phyloP scores from a whole-genome alignment of 2,329 filamentous ascomycete genomes.

The Rhynchosporium graminicola region DNA sequence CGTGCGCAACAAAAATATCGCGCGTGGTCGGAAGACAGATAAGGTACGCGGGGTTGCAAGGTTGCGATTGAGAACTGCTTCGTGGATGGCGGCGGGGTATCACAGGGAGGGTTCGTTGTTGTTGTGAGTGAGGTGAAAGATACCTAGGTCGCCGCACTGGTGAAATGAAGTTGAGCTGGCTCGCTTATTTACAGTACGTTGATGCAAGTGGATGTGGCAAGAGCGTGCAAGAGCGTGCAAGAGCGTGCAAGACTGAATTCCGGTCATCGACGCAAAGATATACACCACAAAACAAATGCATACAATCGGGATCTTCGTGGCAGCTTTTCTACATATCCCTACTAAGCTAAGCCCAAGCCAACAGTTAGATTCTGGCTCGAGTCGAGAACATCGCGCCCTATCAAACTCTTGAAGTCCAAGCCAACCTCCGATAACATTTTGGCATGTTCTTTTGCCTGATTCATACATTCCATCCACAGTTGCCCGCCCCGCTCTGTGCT shows the following conservation, averaged over 20 bases:
- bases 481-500: conserved; percentile 76
- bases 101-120: conserved; percentile 26
- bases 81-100: conserved; percentile 30
- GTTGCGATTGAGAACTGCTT: conserved; percentile 17
- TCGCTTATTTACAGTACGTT: conserved; percentile 13
- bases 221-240: conserved; percentile 8
- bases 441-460: conserved; percentile 78
- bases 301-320: neutral
- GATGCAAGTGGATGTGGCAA: conserved; percentile 8
- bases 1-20: conserved; percentile 21
- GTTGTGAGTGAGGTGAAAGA: neutral
- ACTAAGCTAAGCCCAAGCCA: conserved; percentile 43
- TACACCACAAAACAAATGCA: neutral
- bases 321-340: neutral
- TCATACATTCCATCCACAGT: conserved; percentile 81
- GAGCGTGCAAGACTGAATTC: conserved; percentile 5
- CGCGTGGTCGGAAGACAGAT: conserved; percentile 10
- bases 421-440: conserved; percentile 80
- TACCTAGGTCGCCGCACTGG: neutral
- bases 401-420: conserved; percentile 82
- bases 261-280: conserved; percentile 1
- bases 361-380: conserved; percentile 32
- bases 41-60: conserved; percentile 17
- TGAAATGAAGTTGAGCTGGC: conserved; percentile 15
- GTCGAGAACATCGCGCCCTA: conserved; percentile 57